These are phyloP conservation scores for Tubosaeta brunneosetosa DNA, from an alignment of 768 basidiomycete genomes.

Conservation along the genomic window DNA sequence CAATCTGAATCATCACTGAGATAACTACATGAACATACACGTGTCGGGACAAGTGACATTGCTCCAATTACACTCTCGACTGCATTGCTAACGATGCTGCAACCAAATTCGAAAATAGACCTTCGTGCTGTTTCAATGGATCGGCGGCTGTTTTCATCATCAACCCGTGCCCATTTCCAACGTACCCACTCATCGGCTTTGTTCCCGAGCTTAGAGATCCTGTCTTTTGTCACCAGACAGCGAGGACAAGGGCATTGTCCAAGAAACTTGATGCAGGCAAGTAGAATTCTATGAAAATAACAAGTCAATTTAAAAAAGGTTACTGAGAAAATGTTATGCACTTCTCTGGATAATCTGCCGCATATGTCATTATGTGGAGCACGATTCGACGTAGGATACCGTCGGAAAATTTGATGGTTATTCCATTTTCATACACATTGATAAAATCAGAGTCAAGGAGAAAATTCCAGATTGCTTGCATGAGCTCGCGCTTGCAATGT, in stretches of 20 bases:
- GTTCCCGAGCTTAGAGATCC: neutral
- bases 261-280: constrained; percentile 18
- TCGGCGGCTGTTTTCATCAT: constrained; percentile 16
- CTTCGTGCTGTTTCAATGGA: neutral
- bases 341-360: constrained; percentile 31
- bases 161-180: constrained; percentile 18
- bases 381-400: constrained; percentile 13
- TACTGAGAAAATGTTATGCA: constrained; percentile 1
- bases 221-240: constrained; percentile 14
- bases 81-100: neutral
- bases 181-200: neutral
- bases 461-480: constrained; percentile 1
- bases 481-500: constrained; percentile 16
- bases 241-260: constrained; percentile 18
- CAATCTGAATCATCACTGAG: too few relatives aligned
- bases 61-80: neutral
- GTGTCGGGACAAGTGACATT: neutral
- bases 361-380: constrained; percentile 9
- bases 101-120: neutral
- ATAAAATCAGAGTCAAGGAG: constrained; percentile 25
- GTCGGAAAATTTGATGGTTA: constrained; percentile 18
- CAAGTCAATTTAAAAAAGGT: neutral
- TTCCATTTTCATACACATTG: constrained; percentile 17
- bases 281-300: constrained; percentile 9
- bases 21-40: neutral